Base-by-base conservation (phyloP, 2,329 filamentous ascomycete genomes). In the Fonsecaea nubica region DNA sequence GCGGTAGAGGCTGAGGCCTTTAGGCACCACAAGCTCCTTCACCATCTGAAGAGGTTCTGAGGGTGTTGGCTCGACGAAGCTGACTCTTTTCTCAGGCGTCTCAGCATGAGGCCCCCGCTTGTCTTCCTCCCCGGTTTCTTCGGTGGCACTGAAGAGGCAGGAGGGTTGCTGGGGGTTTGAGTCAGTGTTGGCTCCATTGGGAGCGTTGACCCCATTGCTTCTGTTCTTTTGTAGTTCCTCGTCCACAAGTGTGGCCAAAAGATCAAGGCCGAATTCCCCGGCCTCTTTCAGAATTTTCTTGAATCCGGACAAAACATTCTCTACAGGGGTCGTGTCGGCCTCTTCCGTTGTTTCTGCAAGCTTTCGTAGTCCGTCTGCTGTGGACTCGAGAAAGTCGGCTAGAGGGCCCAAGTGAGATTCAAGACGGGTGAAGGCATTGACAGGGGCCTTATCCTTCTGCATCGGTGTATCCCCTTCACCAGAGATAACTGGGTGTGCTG, bases 211-310 rank as follows among this genome's bases (percentile, higher is more conserved):
- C 21, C 21, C 18, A 15, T 42, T 54, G 58, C 10, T 62, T 45
- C 35, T 53, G 5, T 18, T 66, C 30, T 62, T 64, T 50, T 62
- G 40, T 18, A 68, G 33, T 52, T 62, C 65, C 18, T 57, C 57
- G 53, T 64, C 61, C 12, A 61, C n/a, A 15, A 68, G 21, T n/a
- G 68, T 56, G 1, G 56, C 38, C n/a, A 69, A 58, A 25, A 71
- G 54, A 12, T 69, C 67, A 3, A 66, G 48, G 21, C 70, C 70
- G 45, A 72, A 54, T 53, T 66, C 72, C 54, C 78, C 77, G 53
- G 82, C 70, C 55, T 81, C 79, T n/a, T 73, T 71, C 3, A 80
- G 76, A 70, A 83, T 76, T 60, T 69, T 74, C 58, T 76, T 78
- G 40, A 83, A 72, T 32, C 76, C 74, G 38, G 76, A 74, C 7